Percentiles rank a stretch among this genome's conserved stretches.
Evolutionary conservation across 345 rosid genomes (phyloP).

Genomic region (Iberis pinnata): DNA sequence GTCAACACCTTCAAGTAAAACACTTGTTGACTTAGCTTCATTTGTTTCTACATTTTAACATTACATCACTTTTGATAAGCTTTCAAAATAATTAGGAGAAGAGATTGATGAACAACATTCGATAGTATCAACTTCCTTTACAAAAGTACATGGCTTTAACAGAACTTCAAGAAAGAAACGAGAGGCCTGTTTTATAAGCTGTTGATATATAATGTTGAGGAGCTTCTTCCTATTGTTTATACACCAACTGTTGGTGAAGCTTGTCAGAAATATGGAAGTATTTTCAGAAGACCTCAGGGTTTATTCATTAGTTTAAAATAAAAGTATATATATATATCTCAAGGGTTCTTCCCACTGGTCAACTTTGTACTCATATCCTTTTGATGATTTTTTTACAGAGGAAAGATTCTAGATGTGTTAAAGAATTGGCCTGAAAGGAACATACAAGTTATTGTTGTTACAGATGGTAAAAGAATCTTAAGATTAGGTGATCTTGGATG

Average conservation of each 20-base stretch:
- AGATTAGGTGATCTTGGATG: too few species aligned
- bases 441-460: too few species aligned
- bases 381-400: too few species aligned
- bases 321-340: too few species aligned
- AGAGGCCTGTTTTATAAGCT: slow-evolving; percentile 81
- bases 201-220: slow-evolving; percentile 80
- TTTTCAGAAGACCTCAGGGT: slow-evolving; percentile 93
- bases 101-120: slow-evolving; percentile 56
- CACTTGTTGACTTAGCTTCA: too few species aligned
- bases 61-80: not conserved
- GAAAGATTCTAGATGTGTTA: too few species aligned
- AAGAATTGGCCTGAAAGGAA: too few species aligned
- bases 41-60: too few species aligned
- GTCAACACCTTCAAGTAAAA: slow-evolving; percentile 81
- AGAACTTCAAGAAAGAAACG: slow-evolving; percentile 93
- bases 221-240: slow-evolving; percentile 80
- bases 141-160: slow-evolving; percentile 84
- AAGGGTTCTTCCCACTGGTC: too few species aligned
- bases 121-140: slow-evolving; percentile 64
- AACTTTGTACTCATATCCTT: too few species aligned
- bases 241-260: slow-evolving; percentile 98
- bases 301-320: slow-evolving; percentile 86
- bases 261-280: slow-evolving; percentile 88
- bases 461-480: too few species aligned
- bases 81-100: slow-evolving; percentile 44